Percentiles rank a stretch among this genome's conserved stretches.
These are phyloP conservation scores for Kodamaea nitidulidarum DNA, from an alignment of 805 yeast genomes.

Conservation along the genomic window DNA sequence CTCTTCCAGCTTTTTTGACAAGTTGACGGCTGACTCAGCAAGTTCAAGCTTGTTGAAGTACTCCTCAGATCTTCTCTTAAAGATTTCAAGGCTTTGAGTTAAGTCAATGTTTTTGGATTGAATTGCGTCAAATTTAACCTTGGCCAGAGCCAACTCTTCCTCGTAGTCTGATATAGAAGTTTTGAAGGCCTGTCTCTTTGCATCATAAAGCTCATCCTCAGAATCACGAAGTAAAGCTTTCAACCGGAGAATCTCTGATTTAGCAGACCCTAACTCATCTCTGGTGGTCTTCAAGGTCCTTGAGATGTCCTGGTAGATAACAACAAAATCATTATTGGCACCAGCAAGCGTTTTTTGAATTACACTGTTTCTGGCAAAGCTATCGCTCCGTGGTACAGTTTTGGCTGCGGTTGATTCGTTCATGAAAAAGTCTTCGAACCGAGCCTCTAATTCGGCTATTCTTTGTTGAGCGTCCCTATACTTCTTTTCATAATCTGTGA, in stretches of 20 bases:
- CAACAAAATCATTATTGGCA: slow-evolving; percentile 43
- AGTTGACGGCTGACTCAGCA: slow-evolving; percentile 69
- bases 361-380: slow-evolving; percentile 25
- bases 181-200: slow-evolving; percentile 40
- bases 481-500: slow-evolving; percentile 34
- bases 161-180: slow-evolving; percentile 32
- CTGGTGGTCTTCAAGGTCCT: slow-evolving; percentile 42
- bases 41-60: slow-evolving; percentile 68
- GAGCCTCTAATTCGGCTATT: slow-evolving; percentile 29
- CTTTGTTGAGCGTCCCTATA: slow-evolving; percentile 33
- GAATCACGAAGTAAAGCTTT: slow-evolving; percentile 40
- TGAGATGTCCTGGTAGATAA: slow-evolving; percentile 48
- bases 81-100: slow-evolving; percentile 51
- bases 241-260: slow-evolving; percentile 39
- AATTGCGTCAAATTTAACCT: slow-evolving; percentile 54
- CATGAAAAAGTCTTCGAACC: slow-evolving; percentile 22
- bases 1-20: slow-evolving; percentile 60
- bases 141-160: slow-evolving; percentile 44
- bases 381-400: slow-evolving; percentile 30
- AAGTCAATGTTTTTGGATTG: slow-evolving; percentile 55
- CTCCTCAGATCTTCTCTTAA: slow-evolving; percentile 69
- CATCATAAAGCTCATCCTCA: slow-evolving; percentile 41
- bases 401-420: slow-evolving; percentile 9
- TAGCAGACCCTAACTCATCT: slow-evolving; percentile 39
- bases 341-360: slow-evolving; percentile 21